phyloP scores from a whole-genome alignment of 2,329 filamentous ascomycete species.

The Epichloe glyceriae region DNA sequence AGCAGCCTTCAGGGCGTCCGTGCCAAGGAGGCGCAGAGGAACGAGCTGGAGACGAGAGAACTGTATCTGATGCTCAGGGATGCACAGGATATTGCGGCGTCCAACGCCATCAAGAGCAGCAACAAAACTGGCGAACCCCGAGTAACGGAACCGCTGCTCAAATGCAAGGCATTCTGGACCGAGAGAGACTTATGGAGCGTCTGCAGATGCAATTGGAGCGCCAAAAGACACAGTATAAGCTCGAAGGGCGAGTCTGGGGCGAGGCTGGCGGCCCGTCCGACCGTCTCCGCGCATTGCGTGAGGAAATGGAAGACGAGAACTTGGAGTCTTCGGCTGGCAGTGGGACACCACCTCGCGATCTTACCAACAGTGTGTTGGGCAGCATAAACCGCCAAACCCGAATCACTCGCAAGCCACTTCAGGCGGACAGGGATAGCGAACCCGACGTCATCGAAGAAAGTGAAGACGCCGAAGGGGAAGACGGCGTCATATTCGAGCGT shows the following conservation, averaged over 20 bases:
- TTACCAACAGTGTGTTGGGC: slow-evolving; percentile 62
- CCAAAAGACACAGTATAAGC: slow-evolving; percentile 94
- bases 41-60: slow-evolving; percentile 91
- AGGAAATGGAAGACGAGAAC: slow-evolving; percentile 70
- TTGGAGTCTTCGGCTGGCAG: slow-evolving; percentile 34
- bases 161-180: slow-evolving; percentile 87
- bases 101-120: slow-evolving; percentile 53
- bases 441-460: slow-evolving; percentile 34
- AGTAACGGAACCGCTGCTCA: slow-evolving; percentile 57
- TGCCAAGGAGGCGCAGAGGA: slow-evolving; percentile 82
- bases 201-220: slow-evolving; percentile 91
- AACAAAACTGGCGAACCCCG: slow-evolving; percentile 30
- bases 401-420: slow-evolving; percentile 41
- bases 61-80: slow-evolving; percentile 97
- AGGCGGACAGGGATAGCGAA: slow-evolving; percentile 14
- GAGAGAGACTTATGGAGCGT: slow-evolving; percentile 82
- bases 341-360: slow-evolving; percentile 44
- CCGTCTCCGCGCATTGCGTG: slow-evolving; percentile 76
- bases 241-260: slow-evolving; percentile 86
- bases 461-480: slow-evolving; percentile 36
- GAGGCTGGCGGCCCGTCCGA: slow-evolving; percentile 77
- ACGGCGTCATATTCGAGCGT: slow-evolving; percentile 60
- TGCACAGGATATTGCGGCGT: slow-evolving; percentile 88
- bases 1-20: slow-evolving; percentile 75
- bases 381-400: slow-evolving; percentile 51